Evolutionary conservation across 1,139 yeast species (phyloP).

Genomic region (Pichia sp.): DNA sequence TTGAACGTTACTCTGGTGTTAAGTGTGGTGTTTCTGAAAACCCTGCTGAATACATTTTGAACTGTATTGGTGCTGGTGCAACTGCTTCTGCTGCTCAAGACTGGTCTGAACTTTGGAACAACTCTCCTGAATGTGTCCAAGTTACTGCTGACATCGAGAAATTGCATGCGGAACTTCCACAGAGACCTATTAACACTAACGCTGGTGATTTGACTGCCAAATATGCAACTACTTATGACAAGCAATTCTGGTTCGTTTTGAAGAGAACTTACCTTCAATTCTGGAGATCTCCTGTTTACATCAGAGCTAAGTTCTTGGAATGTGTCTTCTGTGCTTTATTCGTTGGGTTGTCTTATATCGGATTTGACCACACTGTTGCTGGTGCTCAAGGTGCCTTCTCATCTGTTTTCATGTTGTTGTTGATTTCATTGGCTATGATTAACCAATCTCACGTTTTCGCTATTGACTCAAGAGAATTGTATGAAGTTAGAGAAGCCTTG

Average conservation of each 20-base stretch:
- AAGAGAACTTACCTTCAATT: slow-evolving; percentile 43
- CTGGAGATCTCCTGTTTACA: slow-evolving; percentile 50
- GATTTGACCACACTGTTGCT: slow-evolving; percentile 43
- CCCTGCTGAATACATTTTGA: slow-evolving; percentile 51
- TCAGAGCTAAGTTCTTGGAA: slow-evolving; percentile 42
- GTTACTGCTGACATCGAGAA: slow-evolving; percentile 30
- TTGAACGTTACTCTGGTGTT: slow-evolving; percentile 52
- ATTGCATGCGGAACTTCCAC: slow-evolving; percentile 24
- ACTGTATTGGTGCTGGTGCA: slow-evolving; percentile 61
- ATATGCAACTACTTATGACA: slow-evolving; percentile 37
- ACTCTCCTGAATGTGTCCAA: slow-evolving; percentile 34
- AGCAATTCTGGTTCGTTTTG: slow-evolving; percentile 42
- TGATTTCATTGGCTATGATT: slow-evolving; percentile 49
- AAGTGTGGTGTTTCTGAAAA: slow-evolving; percentile 47
- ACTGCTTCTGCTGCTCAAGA: slow-evolving; percentile 42
- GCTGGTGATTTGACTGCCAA: slow-evolving; percentile 33
- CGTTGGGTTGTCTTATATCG: slow-evolving; percentile 53
- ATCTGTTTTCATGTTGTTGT: slow-evolving; percentile 46
- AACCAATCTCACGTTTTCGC: slow-evolving; percentile 60
- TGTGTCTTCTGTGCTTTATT: slow-evolving; percentile 42
- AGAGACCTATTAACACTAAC: slow-evolving; percentile 20
- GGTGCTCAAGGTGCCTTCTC: slow-evolving; percentile 54
- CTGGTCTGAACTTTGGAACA: slow-evolving; percentile 48
- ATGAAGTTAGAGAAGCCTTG: slow-evolving; percentile 59
- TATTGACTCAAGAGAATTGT: slow-evolving; percentile 51